phyloP scores from a whole-genome alignment of 2,329 filamentous ascomycete species.

The Colletotrichum sp. region DNA sequence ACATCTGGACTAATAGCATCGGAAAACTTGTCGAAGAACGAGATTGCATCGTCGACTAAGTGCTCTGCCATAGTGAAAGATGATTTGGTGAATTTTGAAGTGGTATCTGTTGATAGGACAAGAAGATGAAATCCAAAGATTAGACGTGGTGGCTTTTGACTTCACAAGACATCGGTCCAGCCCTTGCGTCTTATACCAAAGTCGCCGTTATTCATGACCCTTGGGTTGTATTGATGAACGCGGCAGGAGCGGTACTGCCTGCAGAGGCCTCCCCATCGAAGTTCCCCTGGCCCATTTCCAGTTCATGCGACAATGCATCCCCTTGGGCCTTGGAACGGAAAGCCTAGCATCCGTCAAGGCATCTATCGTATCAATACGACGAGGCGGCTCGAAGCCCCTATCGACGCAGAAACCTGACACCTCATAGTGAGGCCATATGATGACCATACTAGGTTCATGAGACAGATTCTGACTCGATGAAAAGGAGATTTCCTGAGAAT shows the following conservation, averaged over 20 bases:
- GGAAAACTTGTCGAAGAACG: neutral
- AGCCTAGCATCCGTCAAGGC: neutral
- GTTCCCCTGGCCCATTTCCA: neutral
- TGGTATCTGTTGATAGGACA: neutral
- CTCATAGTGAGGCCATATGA: neutral
- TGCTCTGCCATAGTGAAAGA: neutral
- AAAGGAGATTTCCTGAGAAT: neutral
- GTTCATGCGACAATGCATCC: neutral
- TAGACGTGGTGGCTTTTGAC: neutral
- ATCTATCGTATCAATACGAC: neutral
- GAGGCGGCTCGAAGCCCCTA: neutral
- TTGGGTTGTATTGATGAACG: neutral
- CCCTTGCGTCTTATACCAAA: neutral
- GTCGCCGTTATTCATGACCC: neutral
- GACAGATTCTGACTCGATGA: neutral
- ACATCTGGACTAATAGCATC: neutral
- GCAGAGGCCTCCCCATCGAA: neutral
- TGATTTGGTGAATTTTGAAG: neutral
- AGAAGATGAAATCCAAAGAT: neutral
- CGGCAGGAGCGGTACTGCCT: neutral
- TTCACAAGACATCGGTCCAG: neutral
- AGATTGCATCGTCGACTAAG: neutral
- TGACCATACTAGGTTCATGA: neutral
- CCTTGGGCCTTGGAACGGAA: neutral
- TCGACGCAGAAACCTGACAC: neutral